A percentile compares a stretch with the other conserved stretches of the same genome.
Evolutionary conservation across 2,329 filamentous ascomycete genomes (phyloP).

Genomic region (Phialocephala subalpina): DNA sequence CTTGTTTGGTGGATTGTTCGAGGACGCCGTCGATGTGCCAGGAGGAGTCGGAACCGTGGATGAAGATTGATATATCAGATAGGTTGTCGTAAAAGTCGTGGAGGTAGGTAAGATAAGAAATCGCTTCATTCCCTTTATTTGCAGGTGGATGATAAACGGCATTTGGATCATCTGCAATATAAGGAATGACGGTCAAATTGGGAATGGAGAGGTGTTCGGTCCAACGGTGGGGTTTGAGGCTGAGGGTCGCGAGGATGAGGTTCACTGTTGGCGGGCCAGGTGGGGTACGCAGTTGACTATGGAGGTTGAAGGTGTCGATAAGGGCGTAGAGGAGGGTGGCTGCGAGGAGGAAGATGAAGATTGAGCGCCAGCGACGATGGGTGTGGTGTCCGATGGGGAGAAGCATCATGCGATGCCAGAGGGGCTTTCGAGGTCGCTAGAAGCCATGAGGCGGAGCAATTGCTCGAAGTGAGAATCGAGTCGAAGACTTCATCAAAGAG

Average conservation of each 20-base stretch:
- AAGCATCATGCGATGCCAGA: background rate
- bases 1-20: constrained; percentile 44
- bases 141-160: constrained; percentile 57
- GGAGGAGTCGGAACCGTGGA: constrained; percentile 62
- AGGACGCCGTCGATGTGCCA: constrained; percentile 48
- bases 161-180: constrained; percentile 58
- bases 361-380: background rate
- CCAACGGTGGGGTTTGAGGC: constrained; percentile 16
- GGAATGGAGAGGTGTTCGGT: constrained; percentile 14
- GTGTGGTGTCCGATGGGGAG: background rate
- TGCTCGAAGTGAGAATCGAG: background rate
- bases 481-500: background rate
- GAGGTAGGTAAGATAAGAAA: constrained; percentile 68
- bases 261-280: constrained; percentile 19
- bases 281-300: background rate
- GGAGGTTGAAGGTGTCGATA: background rate
- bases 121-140: constrained; percentile 69
- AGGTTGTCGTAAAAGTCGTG: constrained; percentile 67
- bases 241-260: constrained; percentile 24
- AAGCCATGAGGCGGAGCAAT: background rate
- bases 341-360: constrained; percentile 1
- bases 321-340: background rate
- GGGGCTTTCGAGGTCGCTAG: background rate
- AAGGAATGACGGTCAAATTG: constrained; percentile 46
- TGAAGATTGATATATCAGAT: constrained; percentile 66